Evolutionary conservation across 2,329 filamentous ascomycete genomes (phyloP).

Genomic region (Ambrosiella cleistominuta): DNA sequence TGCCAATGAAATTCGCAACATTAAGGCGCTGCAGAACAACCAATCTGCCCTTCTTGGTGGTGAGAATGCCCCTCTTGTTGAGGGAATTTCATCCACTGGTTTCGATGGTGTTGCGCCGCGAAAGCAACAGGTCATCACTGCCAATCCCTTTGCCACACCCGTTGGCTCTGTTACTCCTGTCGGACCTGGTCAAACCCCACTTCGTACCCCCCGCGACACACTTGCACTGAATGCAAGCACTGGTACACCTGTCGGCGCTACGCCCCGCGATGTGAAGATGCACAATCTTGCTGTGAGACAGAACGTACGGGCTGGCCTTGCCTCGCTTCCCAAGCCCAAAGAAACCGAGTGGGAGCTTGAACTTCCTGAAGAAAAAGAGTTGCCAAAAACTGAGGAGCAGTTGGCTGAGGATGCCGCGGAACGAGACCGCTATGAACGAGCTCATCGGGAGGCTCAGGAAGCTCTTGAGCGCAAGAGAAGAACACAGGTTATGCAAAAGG

Average conservation of each 20-base stretch:
- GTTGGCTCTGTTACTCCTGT: conserved; percentile 51
- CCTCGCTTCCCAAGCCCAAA: conserved; percentile 77
- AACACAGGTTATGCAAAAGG: conserved; percentile 79
- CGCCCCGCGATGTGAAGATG: conserved; percentile 57
- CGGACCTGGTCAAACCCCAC: conserved; percentile 59
- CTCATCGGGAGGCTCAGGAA: conserved; percentile 53
- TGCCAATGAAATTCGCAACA: conserved; percentile 91
- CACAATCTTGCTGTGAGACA: conserved; percentile 51
- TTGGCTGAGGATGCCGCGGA: conserved; percentile 46
- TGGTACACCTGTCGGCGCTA: conserved; percentile 47
- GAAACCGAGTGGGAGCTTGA: conserved; percentile 91
- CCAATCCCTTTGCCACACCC: conserved; percentile 88
- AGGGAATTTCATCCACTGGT: conserved; percentile 66
- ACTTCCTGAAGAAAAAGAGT: conserved; percentile 59
- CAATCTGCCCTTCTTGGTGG: conserved; percentile 86
- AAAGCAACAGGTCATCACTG: conserved; percentile 68
- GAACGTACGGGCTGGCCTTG: conserved; percentile 54
- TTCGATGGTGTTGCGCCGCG: conserved; percentile 73
- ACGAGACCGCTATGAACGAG: conserved; percentile 60
- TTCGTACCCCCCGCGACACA: conserved; percentile 75
- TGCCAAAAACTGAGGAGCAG: conserved; percentile 34
- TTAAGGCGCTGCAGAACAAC: conserved; percentile 77
- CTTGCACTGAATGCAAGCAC: conserved; percentile 56
- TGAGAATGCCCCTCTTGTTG: conserved; percentile 77
- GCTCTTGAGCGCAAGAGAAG: conserved; percentile 66